Evolutionary conservation across 164 flowering plant species (phyloP), one percentile per base, ranked within the genome.

Genomic region (grape (Vitis vinifera)): DNA sequence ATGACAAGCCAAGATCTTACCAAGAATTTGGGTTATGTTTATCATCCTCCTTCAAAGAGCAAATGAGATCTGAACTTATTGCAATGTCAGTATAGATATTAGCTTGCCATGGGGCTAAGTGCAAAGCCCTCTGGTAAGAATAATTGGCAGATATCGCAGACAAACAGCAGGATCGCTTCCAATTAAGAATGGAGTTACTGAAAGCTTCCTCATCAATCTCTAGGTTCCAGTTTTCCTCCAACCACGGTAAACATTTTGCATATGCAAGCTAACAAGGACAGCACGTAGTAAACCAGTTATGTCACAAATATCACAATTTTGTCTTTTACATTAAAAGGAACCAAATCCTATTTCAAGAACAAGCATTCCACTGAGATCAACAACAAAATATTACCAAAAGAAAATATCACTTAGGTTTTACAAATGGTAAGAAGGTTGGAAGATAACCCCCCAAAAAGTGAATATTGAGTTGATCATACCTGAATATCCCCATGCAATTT

Each of bases 51-150:
- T 78, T 75, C 68, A 83, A 79, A 16, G 82, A 78, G 71, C 65
- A 71, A 65, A 85, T 71, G 51, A 84, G 85, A 83, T 92, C 91
- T 16, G 77, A 68, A 81, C 88, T 79, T 56, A 89, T 75, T 49
- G 95, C 98, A 81, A 96, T 77, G 70, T 93, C 98, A 55, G 78
- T 70, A 71, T 91, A 96, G 51, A 87, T 71, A 77, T 88, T 91
- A 62, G 98, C 91, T 75, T 85, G 85, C 97, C 98, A 93, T 51
- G 98, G 99, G 19, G 94, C 78, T 85, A 96, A 83, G 82, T 87
- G 97, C 82, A 96, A 73, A 69, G 99, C 94, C 74, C 86, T 83
- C 80, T 92, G 98, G 75, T 91, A 96, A 71, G 97, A 87, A 55
- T 72, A 77, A 74, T 71, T 75, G 59, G 97, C 95, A 74, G 81